Evolutionary conservation across 2,329 filamentous ascomycete species (phyloP), one percentile per base, ranked within the genome.

Genomic region (Clathrospora elynae): DNA sequence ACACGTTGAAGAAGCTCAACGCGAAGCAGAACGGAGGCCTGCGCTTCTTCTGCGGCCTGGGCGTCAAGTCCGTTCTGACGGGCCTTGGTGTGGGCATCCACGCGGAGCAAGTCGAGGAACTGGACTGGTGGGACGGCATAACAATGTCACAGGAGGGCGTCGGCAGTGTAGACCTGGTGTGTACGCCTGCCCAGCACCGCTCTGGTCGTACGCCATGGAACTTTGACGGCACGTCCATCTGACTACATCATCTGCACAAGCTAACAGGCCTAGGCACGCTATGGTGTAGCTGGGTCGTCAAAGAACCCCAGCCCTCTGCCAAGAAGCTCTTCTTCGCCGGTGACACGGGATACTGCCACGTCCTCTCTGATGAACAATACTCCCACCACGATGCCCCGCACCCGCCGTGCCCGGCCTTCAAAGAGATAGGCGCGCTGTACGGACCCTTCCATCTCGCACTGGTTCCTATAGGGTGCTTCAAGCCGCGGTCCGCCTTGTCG

Each of bases 51-150:
- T 74, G 70, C 17, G 69, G 59, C 0, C 50, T 78, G 19, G 69
- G 73, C 18, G 65, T 71, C 9, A 73, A 71, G 36, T 20, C 49
- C 6, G 72, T 71, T 42, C 38, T 72, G 18, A 54, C 65, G 9
- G 64, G 71, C 13, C 52, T 75, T 13, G 69, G 69, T 1, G 53
- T 60, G 7, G 68, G 67, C 2, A 72, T 76, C 40, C 51, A 50
- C 6, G 53, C 56, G 2, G 62, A 69, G 6, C 68, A 75, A 35
- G 67, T 78, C 20, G 72, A 66, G 2, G 75, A 79, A 40, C 49
- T 74, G 26, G 77, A 79, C 51, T 79, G 77, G 76, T 78, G 75
- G 75, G 70, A 78, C 28, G 62, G 65, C n/a, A 56, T 71, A 16
- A 57, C 63, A 5, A 28, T 77, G 1, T 49, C 57, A 6, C 57